A percentile compares a stretch with the other conserved stretches of the same genome.
These are phyloP conservation scores for Apiotrichum porosum DNA, from an alignment of 1,284 basidiomycete genomes.

Conservation along the genomic window DNA sequence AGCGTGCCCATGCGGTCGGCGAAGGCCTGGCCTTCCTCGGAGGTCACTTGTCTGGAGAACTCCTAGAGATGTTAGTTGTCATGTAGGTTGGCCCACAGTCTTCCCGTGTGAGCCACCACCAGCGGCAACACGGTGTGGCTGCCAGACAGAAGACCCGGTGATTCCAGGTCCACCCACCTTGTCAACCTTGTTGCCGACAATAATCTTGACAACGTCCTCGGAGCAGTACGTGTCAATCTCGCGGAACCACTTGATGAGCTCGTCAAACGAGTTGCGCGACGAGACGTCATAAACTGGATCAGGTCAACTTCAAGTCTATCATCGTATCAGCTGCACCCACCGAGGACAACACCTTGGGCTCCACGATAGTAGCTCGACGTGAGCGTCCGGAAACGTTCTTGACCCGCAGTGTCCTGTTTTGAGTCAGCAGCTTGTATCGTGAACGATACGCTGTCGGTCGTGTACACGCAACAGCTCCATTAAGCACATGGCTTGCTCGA, in stretches of 20 bases:
- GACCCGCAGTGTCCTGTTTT: constrained; percentile 94
- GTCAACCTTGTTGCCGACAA: constrained; percentile 93
- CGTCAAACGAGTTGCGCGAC: constrained; percentile 83
- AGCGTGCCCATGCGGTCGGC: constrained; percentile 74
- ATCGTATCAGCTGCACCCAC: constrained; percentile 55
- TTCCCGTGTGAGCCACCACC: too few relatives aligned
- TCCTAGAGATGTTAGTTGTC: too few relatives aligned
- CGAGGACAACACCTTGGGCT: constrained; percentile 66
- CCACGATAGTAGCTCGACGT: constrained; percentile 92
- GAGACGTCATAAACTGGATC: constrained; percentile 81
- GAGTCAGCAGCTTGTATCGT: too few relatives aligned
- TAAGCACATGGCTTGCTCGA: too few relatives aligned
- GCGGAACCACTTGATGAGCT: constrained; percentile 84
- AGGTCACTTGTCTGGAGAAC: constrained; percentile 74
- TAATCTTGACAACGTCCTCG: constrained; percentile 82
- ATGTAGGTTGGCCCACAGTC: too few relatives aligned
- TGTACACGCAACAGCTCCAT: too few relatives aligned
- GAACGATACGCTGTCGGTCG: too few relatives aligned
- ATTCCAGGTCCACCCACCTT: constrained; percentile 57
- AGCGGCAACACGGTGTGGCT: too few relatives aligned
- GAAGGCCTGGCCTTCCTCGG: constrained; percentile 72
- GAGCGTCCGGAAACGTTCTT: constrained; percentile 94
- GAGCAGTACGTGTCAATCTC: constrained; percentile 93
- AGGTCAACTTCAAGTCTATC: background rate
- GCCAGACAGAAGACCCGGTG: too few relatives aligned